phyloP scores from a whole-genome alignment of 768 basidiomycete genomes.

The Podaxis mareebaensis region DNA sequence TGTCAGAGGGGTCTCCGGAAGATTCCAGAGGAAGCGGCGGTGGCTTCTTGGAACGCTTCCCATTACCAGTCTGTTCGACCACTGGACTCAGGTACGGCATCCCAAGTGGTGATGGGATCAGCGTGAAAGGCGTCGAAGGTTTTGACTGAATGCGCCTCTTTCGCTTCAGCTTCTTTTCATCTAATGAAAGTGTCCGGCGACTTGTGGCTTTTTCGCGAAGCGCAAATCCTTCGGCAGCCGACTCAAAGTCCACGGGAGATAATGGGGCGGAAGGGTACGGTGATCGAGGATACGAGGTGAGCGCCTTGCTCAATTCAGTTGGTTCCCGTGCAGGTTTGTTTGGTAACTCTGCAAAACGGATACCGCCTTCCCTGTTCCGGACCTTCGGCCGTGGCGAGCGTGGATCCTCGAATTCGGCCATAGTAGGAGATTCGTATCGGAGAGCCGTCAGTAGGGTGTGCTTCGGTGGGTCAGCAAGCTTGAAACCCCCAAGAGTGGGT shows the following conservation, averaged over 20 bases:
- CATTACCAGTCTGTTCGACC: slow-evolving; percentile 19
- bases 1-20: background rate
- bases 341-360: slow-evolving; percentile 29
- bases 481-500: slow-evolving; percentile 35
- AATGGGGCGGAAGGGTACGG: slow-evolving; percentile 41
- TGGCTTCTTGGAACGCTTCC: slow-evolving; percentile 27
- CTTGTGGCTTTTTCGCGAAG: background rate
- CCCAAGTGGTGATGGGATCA: slow-evolving; percentile 30
- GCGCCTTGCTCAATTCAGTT: slow-evolving; percentile 28
- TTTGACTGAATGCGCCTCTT: slow-evolving; percentile 11
- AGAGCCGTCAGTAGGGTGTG: slow-evolving; percentile 16
- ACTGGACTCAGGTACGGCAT: slow-evolving; percentile 31
- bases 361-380: slow-evolving; percentile 19
- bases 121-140: slow-evolving; percentile 12
- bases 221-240: slow-evolving; percentile 11
- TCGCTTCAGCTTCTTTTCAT: slow-evolving; percentile 23
- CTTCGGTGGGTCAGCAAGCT: slow-evolving; percentile 33
- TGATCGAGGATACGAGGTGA: slow-evolving; percentile 40
- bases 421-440: slow-evolving; percentile 25
- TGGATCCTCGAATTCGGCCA: slow-evolving; percentile 37
- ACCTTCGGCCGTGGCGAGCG: slow-evolving; percentile 35
- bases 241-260: slow-evolving; percentile 20
- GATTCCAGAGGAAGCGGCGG: slow-evolving; percentile 31
- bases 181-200: slow-evolving; percentile 22
- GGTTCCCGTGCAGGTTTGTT: slow-evolving; percentile 20